Base-by-base conservation (phyloP, 2,329 filamentous ascomycete genomes). In the Sarocladium oryzae region DNA sequence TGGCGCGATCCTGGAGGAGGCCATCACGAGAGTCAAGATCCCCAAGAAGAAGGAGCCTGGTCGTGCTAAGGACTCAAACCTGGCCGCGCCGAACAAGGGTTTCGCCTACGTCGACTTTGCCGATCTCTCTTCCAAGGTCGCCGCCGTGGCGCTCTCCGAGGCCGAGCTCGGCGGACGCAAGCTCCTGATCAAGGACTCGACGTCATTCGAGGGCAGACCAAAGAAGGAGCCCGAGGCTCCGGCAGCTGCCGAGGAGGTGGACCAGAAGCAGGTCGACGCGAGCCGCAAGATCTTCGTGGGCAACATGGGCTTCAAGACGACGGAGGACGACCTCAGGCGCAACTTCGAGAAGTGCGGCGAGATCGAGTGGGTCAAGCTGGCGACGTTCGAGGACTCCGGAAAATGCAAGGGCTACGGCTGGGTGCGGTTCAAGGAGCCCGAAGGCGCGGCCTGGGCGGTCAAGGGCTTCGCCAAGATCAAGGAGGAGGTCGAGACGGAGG, bases 391-490 rank as follows among this genome's bases (percentile, higher is more conserved):
- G 68, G 95, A 99, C 67, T 86, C 86, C 18, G 93, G 93, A 38
- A 99, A 97, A 72, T 99, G 93, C 75, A 97, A 97, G 72, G 95
- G 93, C 16, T 99, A 86, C 70, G 93, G 86, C 5, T 99, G 93
- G 91, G 83, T 99, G 55, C 88, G 88, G 55, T 99, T 97, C 69
- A 84, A 85, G 63, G 84, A 90, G 49, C 64, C 91, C 10, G 83
- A 88, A 52, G 80, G 86, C 0, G 89, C 89, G 0, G 81, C 84
- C 48, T 70, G 69, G 66, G 71, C 71, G 0, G 89, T 95, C 57
- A 85, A 84, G 64, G 92, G 92, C 1, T 96, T 87, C 60, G 78
- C 89, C 54, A 82, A 83, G 69, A 77, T 90, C 61, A 79, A 79
- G 63, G 79, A 85, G 64, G 76, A 81, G 51, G 68, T 85, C 35